Evolutionary conservation across 257 asterid genomes (phyloP), one percentile per base, ranked within the genome.

Genomic region (Echites panduratus): DNA sequence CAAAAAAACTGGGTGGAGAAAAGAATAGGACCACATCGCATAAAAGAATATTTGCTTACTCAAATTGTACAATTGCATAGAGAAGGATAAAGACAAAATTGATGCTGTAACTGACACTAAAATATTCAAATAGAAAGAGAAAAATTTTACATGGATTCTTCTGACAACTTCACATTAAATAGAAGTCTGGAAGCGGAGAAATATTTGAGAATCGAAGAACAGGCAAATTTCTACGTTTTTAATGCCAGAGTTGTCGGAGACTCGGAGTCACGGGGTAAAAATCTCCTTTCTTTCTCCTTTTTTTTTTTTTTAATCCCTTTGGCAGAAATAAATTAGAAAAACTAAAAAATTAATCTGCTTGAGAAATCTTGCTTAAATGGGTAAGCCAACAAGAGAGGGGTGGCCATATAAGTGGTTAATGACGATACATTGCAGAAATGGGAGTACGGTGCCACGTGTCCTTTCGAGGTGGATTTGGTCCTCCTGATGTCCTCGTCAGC

Each of bases 161-260:
- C 1, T 48, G 32, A 19, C 52, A 13, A 14, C 52, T 38, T 1
- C 24, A n/a, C 54, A 68, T 43, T 35, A 63, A 50, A 72, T 38
- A 29, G 27, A 47, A 48, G 57, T 6, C 47, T 58, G 20, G n/a
- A 1, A 19, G 9, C 38, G 45, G 45, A 5, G 9, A 7, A 41
- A 7, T 5, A 41, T 5, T 41, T 4, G 45, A 41, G 45, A 68
- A 16, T 49, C 7, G 44, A 45, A 29, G 32, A 13, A 22, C 38
- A 29, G 19, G 68, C 57, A 76, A 73, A 22, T 26, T 20, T 26
- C 66, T 68, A 70, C 72, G 72, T 58, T 59, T 76, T 76, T 22
- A 47, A 73, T 77, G 83, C 79, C 83, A 69, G 32, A 24, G 48
- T 78, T 48, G 62, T 82, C 77, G 81, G 72, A 43, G 45, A 41